phyloP scores from a whole-genome alignment of 257 asterid genomes.

The Nicotiana paniculata region DNA sequence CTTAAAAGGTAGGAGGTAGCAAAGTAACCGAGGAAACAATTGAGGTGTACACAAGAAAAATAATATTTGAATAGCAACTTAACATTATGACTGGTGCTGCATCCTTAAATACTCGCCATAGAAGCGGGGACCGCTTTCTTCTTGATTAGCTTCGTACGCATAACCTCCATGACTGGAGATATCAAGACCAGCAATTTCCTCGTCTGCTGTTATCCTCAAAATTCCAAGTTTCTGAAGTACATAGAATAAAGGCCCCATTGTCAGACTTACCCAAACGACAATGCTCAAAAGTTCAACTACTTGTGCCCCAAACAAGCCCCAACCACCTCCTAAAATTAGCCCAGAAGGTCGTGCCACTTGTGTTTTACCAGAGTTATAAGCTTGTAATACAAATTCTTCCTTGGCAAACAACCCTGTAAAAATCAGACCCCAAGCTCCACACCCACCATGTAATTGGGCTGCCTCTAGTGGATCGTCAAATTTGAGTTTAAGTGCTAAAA shows the following conservation, averaged over 20 bases:
- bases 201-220: slow-evolving; percentile 65
- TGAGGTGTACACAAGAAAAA: no score
- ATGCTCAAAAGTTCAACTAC: slow-evolving; percentile 61
- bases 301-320: slow-evolving; percentile 59
- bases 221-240: slow-evolving; percentile 45
- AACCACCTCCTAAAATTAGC: slow-evolving; percentile 83
- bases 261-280: slow-evolving; percentile 65
- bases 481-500: slow-evolving; percentile 45
- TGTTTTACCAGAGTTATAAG: slow-evolving; percentile 40
- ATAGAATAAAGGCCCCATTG: slow-evolving; percentile 75
- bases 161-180: slow-evolving; percentile 88
- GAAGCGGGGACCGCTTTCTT: slow-evolving; percentile 31
- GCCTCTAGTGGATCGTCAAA: slow-evolving; percentile 88
- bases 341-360: slow-evolving; percentile 68
- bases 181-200: slow-evolving; percentile 90
- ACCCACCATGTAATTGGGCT: slow-evolving; percentile 85
- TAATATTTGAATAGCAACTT: no score
- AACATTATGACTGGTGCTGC: slow-evolving; percentile 17
- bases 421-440: slow-evolving; percentile 78
- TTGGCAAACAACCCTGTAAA: slow-evolving; percentile 70
- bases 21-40: no score
- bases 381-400: slow-evolving; percentile 54
- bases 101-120: slow-evolving; percentile 41
- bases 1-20: no score
- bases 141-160: slow-evolving; percentile 57